These are phyloP conservation scores for Aspergillus quadrilineatus DNA, from an alignment of 2,329 filamentous ascomycete genomes.

Conservation along the genomic window DNA sequence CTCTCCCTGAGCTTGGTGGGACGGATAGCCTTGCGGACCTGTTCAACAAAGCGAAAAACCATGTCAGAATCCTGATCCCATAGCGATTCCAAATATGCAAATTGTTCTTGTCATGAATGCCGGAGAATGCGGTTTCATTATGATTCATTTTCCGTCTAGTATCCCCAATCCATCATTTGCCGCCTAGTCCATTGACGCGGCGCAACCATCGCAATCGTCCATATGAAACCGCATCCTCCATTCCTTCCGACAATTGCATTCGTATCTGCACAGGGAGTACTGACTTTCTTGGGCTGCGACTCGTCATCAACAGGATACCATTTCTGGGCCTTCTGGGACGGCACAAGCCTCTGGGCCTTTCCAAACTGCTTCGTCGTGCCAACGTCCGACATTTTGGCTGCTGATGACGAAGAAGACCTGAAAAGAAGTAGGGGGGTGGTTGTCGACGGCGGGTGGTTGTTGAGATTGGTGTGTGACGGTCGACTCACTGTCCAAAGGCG, in stretches of 20 bases:
- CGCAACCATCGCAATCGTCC: constrained; percentile 34
- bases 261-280: constrained; percentile 46
- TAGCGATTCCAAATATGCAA: neutral
- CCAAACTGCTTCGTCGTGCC: constrained; percentile 89
- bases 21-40: constrained; percentile 94
- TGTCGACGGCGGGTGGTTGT: constrained; percentile 46
- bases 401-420: constrained; percentile 42
- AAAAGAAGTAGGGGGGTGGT: constrained; percentile 36
- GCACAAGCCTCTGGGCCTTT: constrained; percentile 91
- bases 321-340: constrained; percentile 92
- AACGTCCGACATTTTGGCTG: constrained; percentile 57
- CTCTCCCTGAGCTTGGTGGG: constrained; percentile 82
- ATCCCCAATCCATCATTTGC: constrained; percentile 18
- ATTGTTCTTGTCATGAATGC: constrained; percentile 1
- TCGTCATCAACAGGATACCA: constrained; percentile 98
- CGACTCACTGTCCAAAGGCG: constrained; percentile 38
- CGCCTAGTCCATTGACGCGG: constrained; percentile 21
- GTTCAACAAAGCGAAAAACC: constrained; percentile 25
- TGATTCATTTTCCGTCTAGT: constrained; percentile 24
- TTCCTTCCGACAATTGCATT: constrained; percentile 17
- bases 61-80: constrained; percentile 25
- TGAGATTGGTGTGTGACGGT: constrained; percentile 42
- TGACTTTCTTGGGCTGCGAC: constrained; percentile 87
- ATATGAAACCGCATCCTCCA: constrained; percentile 28
- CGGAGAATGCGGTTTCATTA: constrained; percentile 26